phyloP scores from a whole-genome alignment of 139 green algal genomes.

The Penium margaritaceum region DNA sequence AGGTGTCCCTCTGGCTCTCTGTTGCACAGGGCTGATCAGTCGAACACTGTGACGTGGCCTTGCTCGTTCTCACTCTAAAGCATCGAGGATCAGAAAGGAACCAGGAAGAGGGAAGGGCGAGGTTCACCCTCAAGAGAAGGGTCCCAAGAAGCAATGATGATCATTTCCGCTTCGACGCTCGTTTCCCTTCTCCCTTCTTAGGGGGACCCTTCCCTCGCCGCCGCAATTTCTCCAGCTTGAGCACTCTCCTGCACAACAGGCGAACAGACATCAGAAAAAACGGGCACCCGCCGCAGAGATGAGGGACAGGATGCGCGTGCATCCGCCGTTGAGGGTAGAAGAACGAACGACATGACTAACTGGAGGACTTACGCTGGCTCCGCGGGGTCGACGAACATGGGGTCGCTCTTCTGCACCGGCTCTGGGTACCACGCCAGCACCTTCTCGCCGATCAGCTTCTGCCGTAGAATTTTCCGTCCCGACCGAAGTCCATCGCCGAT shows the following conservation, averaged over 20 bases:
- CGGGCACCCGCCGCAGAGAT: background rate
- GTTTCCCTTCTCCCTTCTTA: constrained; percentile 49
- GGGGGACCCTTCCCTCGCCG: constrained; percentile 43
- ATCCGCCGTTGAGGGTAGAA: background rate
- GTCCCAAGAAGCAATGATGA: no score
- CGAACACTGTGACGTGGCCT: no score
- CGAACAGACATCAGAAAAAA: background rate
- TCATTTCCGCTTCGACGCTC: constrained; percentile 43
- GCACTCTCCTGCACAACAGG: constrained; percentile 35
- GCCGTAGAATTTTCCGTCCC: constrained; percentile 59
- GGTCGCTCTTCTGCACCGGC: constrained; percentile 47
- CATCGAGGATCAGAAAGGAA: no score
- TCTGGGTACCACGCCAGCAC: constrained; percentile 55
- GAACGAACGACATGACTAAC: background rate
- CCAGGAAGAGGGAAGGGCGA: no score
- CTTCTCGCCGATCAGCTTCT: constrained; percentile 49
- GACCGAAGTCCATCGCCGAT: constrained; percentile 61
- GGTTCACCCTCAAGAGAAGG: no score
- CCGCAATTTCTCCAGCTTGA: constrained; percentile 42
- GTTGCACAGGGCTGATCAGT: no score
- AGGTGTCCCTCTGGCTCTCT: no score
- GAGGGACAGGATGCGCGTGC: no score
- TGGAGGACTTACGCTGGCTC: constrained; percentile 42
- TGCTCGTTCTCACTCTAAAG: no score
- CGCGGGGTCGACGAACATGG: constrained; percentile 52